Evolutionary conservation across 345 rosid species (phyloP).

Genomic region (Noccaea bulbosa): DNA sequence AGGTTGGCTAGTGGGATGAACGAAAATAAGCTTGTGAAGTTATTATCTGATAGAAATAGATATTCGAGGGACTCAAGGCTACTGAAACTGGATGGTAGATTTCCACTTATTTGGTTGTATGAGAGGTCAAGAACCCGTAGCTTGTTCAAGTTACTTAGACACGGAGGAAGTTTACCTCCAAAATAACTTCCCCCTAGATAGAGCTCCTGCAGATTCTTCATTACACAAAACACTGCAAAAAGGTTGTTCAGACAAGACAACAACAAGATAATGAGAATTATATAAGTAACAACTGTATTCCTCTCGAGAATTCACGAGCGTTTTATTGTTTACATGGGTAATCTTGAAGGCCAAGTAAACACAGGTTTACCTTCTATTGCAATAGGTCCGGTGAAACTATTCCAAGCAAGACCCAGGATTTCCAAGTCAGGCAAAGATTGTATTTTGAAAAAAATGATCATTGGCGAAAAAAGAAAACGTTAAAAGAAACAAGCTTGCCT

Average conservation of each 20-base stretch:
- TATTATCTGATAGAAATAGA: background rate
- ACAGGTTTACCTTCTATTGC: constrained; percentile 1
- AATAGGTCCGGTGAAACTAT: background rate
- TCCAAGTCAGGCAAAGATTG: background rate
- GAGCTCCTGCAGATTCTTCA: constrained; percentile 11
- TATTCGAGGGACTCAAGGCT: constrained; percentile 13
- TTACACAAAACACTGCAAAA: background rate
- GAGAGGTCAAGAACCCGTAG: constrained; percentile 16
- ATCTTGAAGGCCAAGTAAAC: background rate
- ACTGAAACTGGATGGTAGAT: constrained; percentile 7
- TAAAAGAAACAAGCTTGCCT: constrained; percentile 11
- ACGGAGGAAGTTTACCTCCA: background rate
- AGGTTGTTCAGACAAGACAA: background rate
- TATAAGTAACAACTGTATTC: background rate
- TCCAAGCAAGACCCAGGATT: background rate
- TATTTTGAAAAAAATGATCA: background rate
- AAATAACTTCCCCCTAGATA: background rate
- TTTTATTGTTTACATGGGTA: background rate
- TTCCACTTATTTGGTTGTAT: constrained; percentile 11
- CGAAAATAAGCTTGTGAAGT: background rate
- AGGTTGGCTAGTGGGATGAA: no score
- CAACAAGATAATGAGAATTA: background rate
- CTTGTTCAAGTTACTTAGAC: constrained; percentile 5
- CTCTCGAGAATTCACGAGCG: background rate
- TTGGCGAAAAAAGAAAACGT: background rate